Conservation (phyloP, 2,329 filamentous ascomycete genomes). For the Sordariomycetes sp. region DNA sequence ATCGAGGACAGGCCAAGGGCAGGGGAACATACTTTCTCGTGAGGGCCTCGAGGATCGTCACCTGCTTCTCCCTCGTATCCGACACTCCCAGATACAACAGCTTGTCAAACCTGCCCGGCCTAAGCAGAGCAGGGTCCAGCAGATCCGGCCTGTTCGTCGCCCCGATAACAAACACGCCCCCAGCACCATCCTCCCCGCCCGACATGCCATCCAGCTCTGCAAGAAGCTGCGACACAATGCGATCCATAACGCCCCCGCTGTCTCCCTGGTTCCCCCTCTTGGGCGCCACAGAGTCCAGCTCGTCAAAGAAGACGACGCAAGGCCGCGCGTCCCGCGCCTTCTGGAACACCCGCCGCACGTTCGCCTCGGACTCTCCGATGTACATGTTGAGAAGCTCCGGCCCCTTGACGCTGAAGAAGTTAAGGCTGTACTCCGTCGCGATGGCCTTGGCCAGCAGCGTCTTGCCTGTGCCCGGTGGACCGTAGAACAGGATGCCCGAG, state of each 20-base stretch:
- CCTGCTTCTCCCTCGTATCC: conserved; percentile 92
- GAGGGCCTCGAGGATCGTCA: conserved; percentile 84
- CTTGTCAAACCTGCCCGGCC: conserved; percentile 91
- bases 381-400: conserved; percentile 93
- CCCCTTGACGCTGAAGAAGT: conserved; percentile 90
- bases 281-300: conserved; percentile 84
- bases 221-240: conserved; percentile 87
- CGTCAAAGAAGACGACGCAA: conserved; percentile 89
- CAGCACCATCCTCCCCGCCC: conserved; percentile 65
- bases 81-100: conserved; percentile 96
- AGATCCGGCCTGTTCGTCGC: conserved; percentile 92
- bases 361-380: conserved; percentile 87
- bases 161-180: conserved; percentile 91
- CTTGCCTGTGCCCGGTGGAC: conserved; percentile 82
- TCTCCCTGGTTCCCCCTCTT: conserved; percentile 96
- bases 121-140: conserved; percentile 75
- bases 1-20: not conserved
- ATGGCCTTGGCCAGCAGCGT: conserved; percentile 88
- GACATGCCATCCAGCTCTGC: conserved; percentile 98
- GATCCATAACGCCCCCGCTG: conserved; percentile 94
- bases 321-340: conserved; percentile 73
- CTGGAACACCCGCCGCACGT: conserved; percentile 81
- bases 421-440: conserved; percentile 83
- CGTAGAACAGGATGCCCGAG: conserved; percentile 85
- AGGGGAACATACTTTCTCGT: conserved; percentile 63